phyloP scores from a whole-genome alignment of 106 monocot species.

The Triglochin maritima region DNA sequence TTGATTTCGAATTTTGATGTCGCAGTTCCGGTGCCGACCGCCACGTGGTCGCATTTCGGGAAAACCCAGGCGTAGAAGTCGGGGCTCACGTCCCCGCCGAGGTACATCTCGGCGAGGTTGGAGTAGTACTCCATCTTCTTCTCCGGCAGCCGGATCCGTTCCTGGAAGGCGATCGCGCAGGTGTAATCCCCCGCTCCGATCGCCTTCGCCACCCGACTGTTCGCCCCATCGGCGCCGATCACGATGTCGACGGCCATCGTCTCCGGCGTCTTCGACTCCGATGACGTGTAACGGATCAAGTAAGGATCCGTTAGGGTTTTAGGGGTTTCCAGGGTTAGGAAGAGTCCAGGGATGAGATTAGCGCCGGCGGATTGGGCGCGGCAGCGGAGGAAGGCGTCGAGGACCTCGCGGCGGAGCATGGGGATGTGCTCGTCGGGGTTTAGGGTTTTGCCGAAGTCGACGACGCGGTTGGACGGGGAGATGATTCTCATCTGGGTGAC shows the following conservation, averaged over 20 bases:
- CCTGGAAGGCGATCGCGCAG: conserved; percentile 84
- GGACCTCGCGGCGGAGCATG: conserved; percentile 90
- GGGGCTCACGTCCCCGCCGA: conserved; percentile 74
- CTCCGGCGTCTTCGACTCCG: conserved; percentile 5
- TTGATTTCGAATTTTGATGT: conserved; percentile 42
- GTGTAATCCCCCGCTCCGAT: conserved; percentile 59
- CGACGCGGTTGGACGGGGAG: conserved; percentile 72
- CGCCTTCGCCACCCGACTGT: conserved; percentile 71
- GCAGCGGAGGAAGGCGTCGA: conserved; percentile 75
- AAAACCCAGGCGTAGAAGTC: conserved; percentile 98
- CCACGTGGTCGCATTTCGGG: conserved; percentile 97
- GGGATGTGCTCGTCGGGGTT: conserved; percentile 53
- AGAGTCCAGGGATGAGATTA: conserved; percentile 37
- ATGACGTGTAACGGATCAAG: conserved; percentile 38
- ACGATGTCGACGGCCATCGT: conserved; percentile 45
- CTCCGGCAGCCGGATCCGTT: conserved; percentile 66
- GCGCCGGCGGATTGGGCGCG: conserved; percentile 53
- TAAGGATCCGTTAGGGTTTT: conserved; percentile 31
- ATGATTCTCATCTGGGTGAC: conserved; percentile 67
- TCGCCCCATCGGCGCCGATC: conserved; percentile 85
- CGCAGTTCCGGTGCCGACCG: conserved; percentile 77
- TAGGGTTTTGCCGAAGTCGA: conserved; percentile 62
- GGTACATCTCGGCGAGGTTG: conserved; percentile 87
- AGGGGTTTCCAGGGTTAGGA: conserved; percentile 43
- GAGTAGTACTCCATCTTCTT: conserved; percentile 50